These are phyloP conservation scores for Penicillium antarcticum DNA, from an alignment of 495 filamentous ascomycete genomes.

Conservation along the genomic window DNA sequence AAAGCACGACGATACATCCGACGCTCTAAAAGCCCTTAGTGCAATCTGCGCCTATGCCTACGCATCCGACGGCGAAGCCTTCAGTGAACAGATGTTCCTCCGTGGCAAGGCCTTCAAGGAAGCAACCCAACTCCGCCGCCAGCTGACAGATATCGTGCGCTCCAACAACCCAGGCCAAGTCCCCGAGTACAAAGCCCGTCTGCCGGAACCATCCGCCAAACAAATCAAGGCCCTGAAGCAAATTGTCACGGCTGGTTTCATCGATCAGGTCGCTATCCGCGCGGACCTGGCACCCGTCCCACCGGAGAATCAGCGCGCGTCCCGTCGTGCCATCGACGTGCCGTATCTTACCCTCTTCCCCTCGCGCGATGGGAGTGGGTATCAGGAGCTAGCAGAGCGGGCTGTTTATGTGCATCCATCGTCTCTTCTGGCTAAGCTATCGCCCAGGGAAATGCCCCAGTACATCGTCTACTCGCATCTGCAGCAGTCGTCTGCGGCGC, in stretches of 20 bases:
- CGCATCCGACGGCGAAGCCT: slow-evolving; percentile 62
- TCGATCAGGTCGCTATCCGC: slow-evolving; percentile 93
- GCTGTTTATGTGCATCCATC: slow-evolving; percentile 84
- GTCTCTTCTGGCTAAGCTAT: slow-evolving; percentile 69
- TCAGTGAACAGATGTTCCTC: slow-evolving; percentile 80
- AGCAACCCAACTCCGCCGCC: slow-evolving; percentile 73
- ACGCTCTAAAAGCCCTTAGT: slow-evolving; percentile 87
- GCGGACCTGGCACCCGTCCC: slow-evolving; percentile 77
- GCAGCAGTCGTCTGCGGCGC: slow-evolving; percentile 59
- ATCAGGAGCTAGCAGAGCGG: slow-evolving; percentile 46
- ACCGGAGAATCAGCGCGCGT: slow-evolving; percentile 65
- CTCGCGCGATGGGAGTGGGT: slow-evolving; percentile 49
- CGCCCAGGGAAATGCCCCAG: slow-evolving; percentile 71
- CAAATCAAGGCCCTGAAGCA: slow-evolving; percentile 83
- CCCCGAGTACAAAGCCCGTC: slow-evolving; percentile 51
- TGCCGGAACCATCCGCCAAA: slow-evolving; percentile 66
- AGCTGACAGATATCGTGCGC: slow-evolving; percentile 76
- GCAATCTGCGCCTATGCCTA: slow-evolving; percentile 81
- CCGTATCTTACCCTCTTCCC: slow-evolving; percentile 86
- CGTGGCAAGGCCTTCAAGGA: slow-evolving; percentile 83
- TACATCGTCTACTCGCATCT: slow-evolving; percentile 88
- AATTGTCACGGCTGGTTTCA: slow-evolving; percentile 87
- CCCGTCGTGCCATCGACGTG: slow-evolving; percentile 79
- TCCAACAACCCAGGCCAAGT: slow-evolving; percentile 70
- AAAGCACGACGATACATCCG: slow-evolving; percentile 74